These are phyloP conservation scores for Tilletia horrida DNA, from an alignment of 1,284 basidiomycete species.

Conservation along the genomic window DNA sequence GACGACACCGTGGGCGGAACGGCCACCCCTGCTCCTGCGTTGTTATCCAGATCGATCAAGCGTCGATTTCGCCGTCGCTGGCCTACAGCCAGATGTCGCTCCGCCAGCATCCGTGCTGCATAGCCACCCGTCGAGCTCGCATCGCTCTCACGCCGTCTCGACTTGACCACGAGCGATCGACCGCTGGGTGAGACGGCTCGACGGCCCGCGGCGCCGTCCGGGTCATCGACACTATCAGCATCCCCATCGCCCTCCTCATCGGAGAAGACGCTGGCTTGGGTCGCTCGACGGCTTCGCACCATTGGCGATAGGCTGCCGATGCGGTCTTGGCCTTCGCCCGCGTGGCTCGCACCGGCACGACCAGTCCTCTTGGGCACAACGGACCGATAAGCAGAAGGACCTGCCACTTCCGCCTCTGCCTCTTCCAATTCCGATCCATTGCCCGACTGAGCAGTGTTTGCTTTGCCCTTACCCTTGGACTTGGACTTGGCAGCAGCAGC, in stretches of 20 bases:
- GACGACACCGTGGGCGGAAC: not conserved
- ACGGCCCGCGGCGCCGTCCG: not conserved
- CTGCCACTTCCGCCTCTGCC: not conserved
- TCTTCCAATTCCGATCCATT: slow-evolving; percentile 17
- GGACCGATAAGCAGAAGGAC: not conserved
- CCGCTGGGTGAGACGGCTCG: slow-evolving; percentile 1
- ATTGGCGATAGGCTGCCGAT: not conserved
- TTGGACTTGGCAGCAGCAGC: not conserved
- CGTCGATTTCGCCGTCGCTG: slow-evolving; percentile 1
- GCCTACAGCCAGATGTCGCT: not conserved
- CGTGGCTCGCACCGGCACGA: slow-evolving; percentile 3
- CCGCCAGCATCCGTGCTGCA: slow-evolving; percentile 10
- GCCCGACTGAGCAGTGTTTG: not conserved
- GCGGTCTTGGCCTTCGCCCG: not conserved
- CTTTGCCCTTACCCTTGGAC: slow-evolving; percentile 17
- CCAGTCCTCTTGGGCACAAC: slow-evolving; percentile 13
- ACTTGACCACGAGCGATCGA: not conserved
- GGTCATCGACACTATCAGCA: not conserved
- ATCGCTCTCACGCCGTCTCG: slow-evolving; percentile 14
- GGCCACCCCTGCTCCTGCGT: not conserved
- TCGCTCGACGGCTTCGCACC: not conserved
- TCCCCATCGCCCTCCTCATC: not conserved
- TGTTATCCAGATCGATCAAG: slow-evolving; percentile 12
- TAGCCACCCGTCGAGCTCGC: slow-evolving; percentile 14
- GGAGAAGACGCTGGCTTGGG: not conserved